Conservation (phyloP, 2,329 filamentous ascomycete species). For the Stachybotrys elegans region DNA sequence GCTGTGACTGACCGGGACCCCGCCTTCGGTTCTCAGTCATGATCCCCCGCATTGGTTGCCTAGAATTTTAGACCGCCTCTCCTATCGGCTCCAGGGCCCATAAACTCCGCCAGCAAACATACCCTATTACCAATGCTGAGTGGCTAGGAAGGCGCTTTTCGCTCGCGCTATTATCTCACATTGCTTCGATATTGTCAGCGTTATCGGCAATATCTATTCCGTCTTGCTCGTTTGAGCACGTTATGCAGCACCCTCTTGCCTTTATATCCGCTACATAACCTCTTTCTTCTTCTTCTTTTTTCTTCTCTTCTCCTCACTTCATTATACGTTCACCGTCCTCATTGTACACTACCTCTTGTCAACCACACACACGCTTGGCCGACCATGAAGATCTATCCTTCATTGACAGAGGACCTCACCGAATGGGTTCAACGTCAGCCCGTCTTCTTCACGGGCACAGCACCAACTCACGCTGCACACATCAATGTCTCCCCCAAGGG, state of each 20-base stretch:
- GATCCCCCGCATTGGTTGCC: no score
- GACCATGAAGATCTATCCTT: slow-evolving; percentile 56
- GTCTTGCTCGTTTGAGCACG: no score
- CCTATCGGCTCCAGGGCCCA: no score
- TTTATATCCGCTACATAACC: background rate
- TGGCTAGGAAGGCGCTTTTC: no score
- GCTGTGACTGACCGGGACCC: no score
- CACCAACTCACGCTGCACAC: slow-evolving; percentile 61
- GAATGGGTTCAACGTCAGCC: slow-evolving; percentile 63
- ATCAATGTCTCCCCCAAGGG: slow-evolving; percentile 77
- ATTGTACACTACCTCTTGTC: background rate
- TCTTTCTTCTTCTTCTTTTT: background rate
- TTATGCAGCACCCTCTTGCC: background rate
- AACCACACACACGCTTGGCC: background rate
- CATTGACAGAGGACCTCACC: slow-evolving; percentile 49
- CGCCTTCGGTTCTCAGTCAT: no score
- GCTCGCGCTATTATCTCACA: no score
- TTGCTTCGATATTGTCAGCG: no score
- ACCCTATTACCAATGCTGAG: no score
- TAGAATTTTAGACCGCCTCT: no score
- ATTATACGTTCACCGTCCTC: background rate
- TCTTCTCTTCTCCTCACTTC: background rate
- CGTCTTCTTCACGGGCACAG: slow-evolving; percentile 71
- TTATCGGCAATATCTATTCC: no score
- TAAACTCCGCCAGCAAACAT: no score